A percentile compares a stretch with the other conserved stretches of the same genome.
These are phyloP conservation scores for Cystofilobasidium capitatum DNA, from an alignment of 768 basidiomycete species.

Conservation along the genomic window DNA sequence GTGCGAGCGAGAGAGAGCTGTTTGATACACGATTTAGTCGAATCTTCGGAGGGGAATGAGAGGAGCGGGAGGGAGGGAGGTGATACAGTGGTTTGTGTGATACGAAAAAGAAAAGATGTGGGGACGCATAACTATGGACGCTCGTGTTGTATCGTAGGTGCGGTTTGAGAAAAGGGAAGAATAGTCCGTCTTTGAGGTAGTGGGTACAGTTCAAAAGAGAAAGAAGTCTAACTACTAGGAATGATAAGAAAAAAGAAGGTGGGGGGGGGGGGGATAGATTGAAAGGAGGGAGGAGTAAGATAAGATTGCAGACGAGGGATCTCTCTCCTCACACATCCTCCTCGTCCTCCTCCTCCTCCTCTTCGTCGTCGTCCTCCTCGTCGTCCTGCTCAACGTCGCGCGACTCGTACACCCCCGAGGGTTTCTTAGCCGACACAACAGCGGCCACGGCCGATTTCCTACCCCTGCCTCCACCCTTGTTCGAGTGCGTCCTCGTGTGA, in stretches of 20 bases:
- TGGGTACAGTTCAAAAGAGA: neutral
- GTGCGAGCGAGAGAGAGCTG: too few species aligned
- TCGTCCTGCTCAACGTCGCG: neutral
- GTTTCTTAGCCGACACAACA: too few species aligned
- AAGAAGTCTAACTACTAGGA: neutral
- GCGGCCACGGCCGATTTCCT: too few species aligned
- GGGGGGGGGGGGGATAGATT: neutral
- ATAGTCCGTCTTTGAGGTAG: neutral
- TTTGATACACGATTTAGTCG: neutral
- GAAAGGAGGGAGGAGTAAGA: neutral
- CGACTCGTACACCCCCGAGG: neutral
- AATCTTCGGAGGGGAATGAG: neutral
- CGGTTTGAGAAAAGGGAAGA: neutral
- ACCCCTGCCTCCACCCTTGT: too few species aligned
- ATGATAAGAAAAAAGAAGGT: neutral
- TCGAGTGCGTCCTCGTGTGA: conserved; percentile 14
- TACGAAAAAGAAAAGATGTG: neutral
- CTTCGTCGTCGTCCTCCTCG: neutral
- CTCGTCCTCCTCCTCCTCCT: conserved; percentile 3
- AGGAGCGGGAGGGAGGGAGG: neutral
- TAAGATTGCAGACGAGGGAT: too few species aligned
- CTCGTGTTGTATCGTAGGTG: too few species aligned
- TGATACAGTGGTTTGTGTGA: neutral
- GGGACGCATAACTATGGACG: neutral
- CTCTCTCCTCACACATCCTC: neutral